Base-by-base conservation (phyloP, 208 protist genomes). In the Blechomonas ayalai region DNA sequence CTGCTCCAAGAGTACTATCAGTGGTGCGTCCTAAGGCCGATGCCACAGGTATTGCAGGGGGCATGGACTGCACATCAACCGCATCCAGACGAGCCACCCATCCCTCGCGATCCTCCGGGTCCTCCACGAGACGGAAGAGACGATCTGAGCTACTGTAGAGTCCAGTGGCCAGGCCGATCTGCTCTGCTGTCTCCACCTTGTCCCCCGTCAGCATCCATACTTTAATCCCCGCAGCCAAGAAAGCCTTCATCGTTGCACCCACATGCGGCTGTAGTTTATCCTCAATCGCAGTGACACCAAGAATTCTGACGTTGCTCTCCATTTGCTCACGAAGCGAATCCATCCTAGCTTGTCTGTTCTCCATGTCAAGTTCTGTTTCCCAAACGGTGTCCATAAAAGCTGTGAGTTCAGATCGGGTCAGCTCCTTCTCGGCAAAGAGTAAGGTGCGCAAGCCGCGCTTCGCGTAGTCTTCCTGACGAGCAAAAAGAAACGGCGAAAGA, bases 191-290 rank as follows among this genome's bases (percentile, higher is more conserved):
- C 58, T 98, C 90, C 38, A 92, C 50, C 71, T 99, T 99, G 73
- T 99, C 98, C 24, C 98, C 98, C 18, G 98, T 99, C 29, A 99
- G 59, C 94, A 98, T 98, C 93, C 94, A 98, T 19, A 98, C 73
- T 34, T 75, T 79, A 13, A 98, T 88, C 34, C 76, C 75, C 15
- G 92, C 93, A 18, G 68, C 7, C 3, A 79, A 28, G 39, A 96
- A 61, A 42, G 64, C 62, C 24, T 52, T 33, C 12, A 98, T 88
- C 15, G 91, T 96, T 42, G 80, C 76, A 13, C 84, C 65, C 19
- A 99, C 97, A 34, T 68, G 69, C 3, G 95, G 81, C 73, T 99
- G 98, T 24, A 99, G 65, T 59, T 94, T 95, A 66, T 98, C 97
- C 55, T 98, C 97, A 19, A 99, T 98, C 0, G 92, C 97, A 0